Base-by-base conservation (phyloP, 2,329 filamentous ascomycete species). In the Thielaviopsis populi region DNA sequence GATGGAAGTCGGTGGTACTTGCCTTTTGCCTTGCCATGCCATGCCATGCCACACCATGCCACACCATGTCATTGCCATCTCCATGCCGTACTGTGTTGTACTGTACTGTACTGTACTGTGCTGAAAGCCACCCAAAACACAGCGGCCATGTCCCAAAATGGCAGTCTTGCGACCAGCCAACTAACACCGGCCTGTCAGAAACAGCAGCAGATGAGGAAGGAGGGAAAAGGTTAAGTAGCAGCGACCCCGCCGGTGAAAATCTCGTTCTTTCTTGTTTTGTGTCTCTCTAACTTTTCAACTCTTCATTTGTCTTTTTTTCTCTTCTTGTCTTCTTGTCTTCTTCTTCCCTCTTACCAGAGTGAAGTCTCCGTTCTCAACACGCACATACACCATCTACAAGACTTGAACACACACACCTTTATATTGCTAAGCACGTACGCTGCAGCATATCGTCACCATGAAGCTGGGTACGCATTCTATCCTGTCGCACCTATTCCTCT, bases 161-260 rank as follows among this genome's bases (percentile, higher is more conserved):
- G n/a, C n/a, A n/a, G n/a, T n/a, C n/a, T n/a, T n/a, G n/a, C n/a
- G n/a, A 46, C 42, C 15, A 46, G 42, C 42, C 42, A n/a, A 46
- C 42, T n/a, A 46, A 46, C 19, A 46, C 42, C 17, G 17, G 42
- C 17, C 42, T 50, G 46, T 50, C 46, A 50, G 46, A 59, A 59
- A n/a, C n/a, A 53, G 50, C 24, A 37, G 30, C 24, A 56, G 50
- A n/a, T 24, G 13, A 56, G n/a, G 50, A 56, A 56, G 24, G 24
- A 48, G 13, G 13, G 30, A 61, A 61, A 61, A 27, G 42, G 37
- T 61, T 61, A 48, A 61, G 43, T 30, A 61, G 59, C 42, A 22
- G n/a, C 42, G 59, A 48, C 59, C 27, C 30, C 43, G 41, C 59
- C 10, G 10, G 24, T n/a, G 17, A 33, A 33, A 19, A 41, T 19